Conservation (phyloP, 192 early-diverging fungal genomes). For the Coemansia sp. region DNA sequence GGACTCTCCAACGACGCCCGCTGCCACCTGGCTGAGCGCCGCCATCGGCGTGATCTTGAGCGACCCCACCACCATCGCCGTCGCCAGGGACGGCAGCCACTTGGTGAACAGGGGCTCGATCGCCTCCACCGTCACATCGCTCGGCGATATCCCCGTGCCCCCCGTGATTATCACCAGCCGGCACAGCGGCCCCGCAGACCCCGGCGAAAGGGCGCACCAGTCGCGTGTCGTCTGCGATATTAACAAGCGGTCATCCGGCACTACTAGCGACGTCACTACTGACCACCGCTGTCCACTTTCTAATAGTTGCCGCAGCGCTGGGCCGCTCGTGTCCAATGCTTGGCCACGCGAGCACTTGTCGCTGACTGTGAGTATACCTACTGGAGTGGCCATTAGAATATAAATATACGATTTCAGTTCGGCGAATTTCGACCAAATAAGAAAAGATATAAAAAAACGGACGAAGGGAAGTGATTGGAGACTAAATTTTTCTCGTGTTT, state of each 20-base stretch:
- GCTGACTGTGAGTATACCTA: constrained; percentile 61
- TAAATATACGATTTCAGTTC: background rate
- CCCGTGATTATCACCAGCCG: constrained; percentile 83
- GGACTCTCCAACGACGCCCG: constrained; percentile 60
- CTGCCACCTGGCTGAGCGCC: constrained; percentile 78
- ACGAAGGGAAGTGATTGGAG: background rate
- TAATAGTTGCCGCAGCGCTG: constrained; percentile 47
- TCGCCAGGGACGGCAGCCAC: constrained; percentile 72
- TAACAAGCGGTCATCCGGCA: constrained; percentile 57
- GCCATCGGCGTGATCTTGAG: constrained; percentile 87
- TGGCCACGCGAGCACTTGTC: constrained; percentile 59
- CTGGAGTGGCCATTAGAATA: constrained; percentile 11
- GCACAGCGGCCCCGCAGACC: constrained; percentile 31
- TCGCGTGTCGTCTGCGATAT: constrained; percentile 55
- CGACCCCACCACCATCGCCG: constrained; percentile 73
- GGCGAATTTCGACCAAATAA: background rate
- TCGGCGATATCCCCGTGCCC: constrained; percentile 87
- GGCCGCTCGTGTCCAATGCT: constrained; percentile 65
- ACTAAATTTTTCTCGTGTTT: no score
- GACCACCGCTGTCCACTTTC: constrained; percentile 22
- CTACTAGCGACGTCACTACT: constrained; percentile 34
- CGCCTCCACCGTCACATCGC: constrained; percentile 90
- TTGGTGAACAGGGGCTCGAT: constrained; percentile 70
- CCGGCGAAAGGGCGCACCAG: constrained; percentile 48
- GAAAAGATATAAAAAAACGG: background rate